Evolutionary conservation across 2,329 filamentous ascomycete genomes (phyloP), one percentile per base, ranked within the genome.

Genomic region (Scedosporium apiospermum): DNA sequence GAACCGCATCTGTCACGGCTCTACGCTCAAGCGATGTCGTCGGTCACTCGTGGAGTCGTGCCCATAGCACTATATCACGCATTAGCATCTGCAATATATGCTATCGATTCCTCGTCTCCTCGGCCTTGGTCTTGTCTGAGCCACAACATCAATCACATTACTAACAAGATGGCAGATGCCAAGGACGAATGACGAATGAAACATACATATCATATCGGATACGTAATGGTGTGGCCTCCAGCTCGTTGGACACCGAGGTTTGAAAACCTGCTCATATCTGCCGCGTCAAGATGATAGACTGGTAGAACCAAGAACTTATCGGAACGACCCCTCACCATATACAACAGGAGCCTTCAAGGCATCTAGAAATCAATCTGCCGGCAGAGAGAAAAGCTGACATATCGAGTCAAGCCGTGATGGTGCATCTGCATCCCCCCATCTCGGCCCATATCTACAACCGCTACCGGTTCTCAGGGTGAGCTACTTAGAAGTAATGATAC

Each of bases 161-260:
- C 44, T 49, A 49, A 49, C 9, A 14, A 7, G 18, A 49, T 21
- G 44, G 18, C 3, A 3, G 34, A 14, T 16, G 51, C 51, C 51
- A 55, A 55, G 51, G 51, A 7, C 16, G 23, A 23, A 18, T 55
- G 9, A 38, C 34, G 34, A 38, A 59, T 57, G 42, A 23, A 23
- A 41, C 12, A 55, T 57, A 58, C 57, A 61, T 38, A 64, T 55
- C 18, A 27, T 42, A 26, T 41, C n/a, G 34, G 21, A 42, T 57
- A 57, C 55, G 30, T 63, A 38, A 51, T n/a, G 14, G 49, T 41
- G 12, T 46, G 27, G 34, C 34, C 34, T 41, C 12, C 27, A 49
- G 60, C 6, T 14, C 23, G 18, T 6, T 26, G n/a, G 21, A 14
- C 21, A 6, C 2, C 51, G 5, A 23, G 16, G 18, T 6, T 12